These are phyloP conservation scores for Periconia macrospinosa DNA, from an alignment of 2,329 filamentous ascomycete species.

Conservation along the genomic window DNA sequence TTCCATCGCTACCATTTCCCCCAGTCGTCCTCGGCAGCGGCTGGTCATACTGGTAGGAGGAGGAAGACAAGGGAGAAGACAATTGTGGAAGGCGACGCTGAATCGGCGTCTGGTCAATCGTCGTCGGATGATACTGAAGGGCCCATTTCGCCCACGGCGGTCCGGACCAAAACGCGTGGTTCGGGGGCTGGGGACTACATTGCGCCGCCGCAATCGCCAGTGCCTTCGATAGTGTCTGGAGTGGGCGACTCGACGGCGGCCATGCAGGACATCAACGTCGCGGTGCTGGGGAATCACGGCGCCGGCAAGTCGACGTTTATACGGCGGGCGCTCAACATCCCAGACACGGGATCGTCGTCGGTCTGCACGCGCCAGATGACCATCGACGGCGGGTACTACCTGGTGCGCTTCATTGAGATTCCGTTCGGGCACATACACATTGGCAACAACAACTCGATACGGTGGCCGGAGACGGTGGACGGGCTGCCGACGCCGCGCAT, in stretches of 20 bases:
- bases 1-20: slow-evolving; percentile 47
- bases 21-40: slow-evolving; percentile 3
- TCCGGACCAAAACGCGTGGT: slow-evolving; percentile 24
- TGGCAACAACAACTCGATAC: slow-evolving; percentile 54
- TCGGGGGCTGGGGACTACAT: slow-evolving; percentile 12
- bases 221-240: slow-evolving; percentile 27
- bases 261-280: slow-evolving; percentile 60
- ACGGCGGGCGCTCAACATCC: slow-evolving; percentile 58
- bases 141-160: slow-evolving; percentile 39
- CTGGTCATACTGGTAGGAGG: no score
- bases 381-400: slow-evolving; percentile 57
- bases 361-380: slow-evolving; percentile 57
- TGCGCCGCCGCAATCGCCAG: slow-evolving; percentile 19
- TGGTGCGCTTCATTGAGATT: slow-evolving; percentile 62
- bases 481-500: slow-evolving; percentile 73
- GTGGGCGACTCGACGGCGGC: slow-evolving; percentile 32
- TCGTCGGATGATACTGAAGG: slow-evolving; percentile 42
- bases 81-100: slow-evolving; percentile 25
- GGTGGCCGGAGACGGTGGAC: slow-evolving; percentile 60
- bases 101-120: slow-evolving; percentile 29
- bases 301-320: slow-evolving; percentile 65
- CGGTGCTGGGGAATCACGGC: slow-evolving; percentile 56
- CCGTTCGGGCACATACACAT: slow-evolving; percentile 56
- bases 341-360: slow-evolving; percentile 45
- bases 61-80: background rate